Evolutionary conservation across 257 asterid species (phyloP).

Genomic region (Apocynum venetum): DNA sequence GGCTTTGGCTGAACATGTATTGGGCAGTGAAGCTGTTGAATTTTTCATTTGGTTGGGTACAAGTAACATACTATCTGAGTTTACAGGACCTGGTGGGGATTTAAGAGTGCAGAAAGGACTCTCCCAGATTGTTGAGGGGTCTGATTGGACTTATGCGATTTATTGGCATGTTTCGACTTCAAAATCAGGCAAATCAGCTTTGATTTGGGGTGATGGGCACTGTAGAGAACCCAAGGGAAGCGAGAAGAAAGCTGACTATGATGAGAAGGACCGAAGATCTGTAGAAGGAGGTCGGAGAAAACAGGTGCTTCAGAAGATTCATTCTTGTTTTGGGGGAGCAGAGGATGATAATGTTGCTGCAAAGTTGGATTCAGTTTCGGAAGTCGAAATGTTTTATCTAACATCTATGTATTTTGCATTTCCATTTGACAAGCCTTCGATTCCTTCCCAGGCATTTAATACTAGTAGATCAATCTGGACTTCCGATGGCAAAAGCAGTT

Average conservation of each 20-base stretch:
- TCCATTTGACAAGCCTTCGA: slow-evolving; percentile 92
- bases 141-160: slow-evolving; percentile 85
- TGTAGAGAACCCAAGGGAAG: slow-evolving; percentile 48
- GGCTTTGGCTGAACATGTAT: slow-evolving; percentile 51
- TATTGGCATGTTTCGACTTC: slow-evolving; percentile 93
- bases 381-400: slow-evolving; percentile 74
- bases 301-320: slow-evolving; percentile 65
- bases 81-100: slow-evolving; percentile 56
- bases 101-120: slow-evolving; percentile 68
- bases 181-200: slow-evolving; percentile 87
- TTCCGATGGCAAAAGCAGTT: slow-evolving; percentile 48
- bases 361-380: slow-evolving; percentile 64
- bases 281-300: slow-evolving; percentile 46
- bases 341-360: slow-evolving; percentile 64
- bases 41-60: slow-evolving; percentile 74
- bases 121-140: slow-evolving; percentile 66
- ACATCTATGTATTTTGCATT: slow-evolving; percentile 79
- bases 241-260: slow-evolving; percentile 26
- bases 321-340: slow-evolving; percentile 64
- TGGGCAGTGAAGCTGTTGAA: slow-evolving; percentile 73
- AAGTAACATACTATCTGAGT: slow-evolving; percentile 64
- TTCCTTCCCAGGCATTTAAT: slow-evolving; percentile 91
- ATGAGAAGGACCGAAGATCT: slow-evolving; percentile 16
- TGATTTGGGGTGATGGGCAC: slow-evolving; percentile 96
- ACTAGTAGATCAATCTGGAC: slow-evolving; percentile 80